Conservation (phyloP, 768 basidiomycete genomes). For the Naganishia friedmannii region DNA sequence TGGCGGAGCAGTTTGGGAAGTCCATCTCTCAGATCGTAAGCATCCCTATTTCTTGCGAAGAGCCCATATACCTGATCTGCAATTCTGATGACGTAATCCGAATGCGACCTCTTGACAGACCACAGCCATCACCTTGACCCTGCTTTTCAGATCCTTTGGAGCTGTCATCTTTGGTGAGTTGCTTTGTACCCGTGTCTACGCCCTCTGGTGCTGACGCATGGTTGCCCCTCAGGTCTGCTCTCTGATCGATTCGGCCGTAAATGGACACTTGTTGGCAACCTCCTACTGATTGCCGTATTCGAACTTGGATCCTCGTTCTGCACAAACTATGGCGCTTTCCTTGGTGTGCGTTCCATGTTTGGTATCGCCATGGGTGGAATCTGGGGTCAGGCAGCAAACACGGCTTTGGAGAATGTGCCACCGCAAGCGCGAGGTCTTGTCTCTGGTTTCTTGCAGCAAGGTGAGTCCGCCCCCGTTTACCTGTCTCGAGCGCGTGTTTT, state of each 20-base stretch:
- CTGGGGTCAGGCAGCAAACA: conserved; percentile 54
- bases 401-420: conserved; percentile 83
- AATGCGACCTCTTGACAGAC: conserved; percentile 53
- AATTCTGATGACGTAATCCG: not conserved
- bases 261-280: conserved; percentile 63
- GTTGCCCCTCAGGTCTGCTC: conserved; percentile 52
- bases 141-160: conserved; percentile 76
- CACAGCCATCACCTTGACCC: conserved; percentile 81
- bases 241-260: conserved; percentile 88
- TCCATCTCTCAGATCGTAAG: conserved; percentile 33
- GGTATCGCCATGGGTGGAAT: conserved; percentile 55
- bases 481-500: not conserved
- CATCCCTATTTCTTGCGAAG: too few species aligned
- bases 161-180: conserved; percentile 65
- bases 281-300: conserved; percentile 51
- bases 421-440: conserved; percentile 80
- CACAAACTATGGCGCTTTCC: conserved; percentile 73
- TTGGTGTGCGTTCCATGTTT: conserved; percentile 67
- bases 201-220: not conserved
- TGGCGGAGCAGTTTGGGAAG: conserved; percentile 46
- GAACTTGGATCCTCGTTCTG: conserved; percentile 79
- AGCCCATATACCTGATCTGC: too few species aligned
- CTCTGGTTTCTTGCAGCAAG: conserved; percentile 80
- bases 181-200: not conserved
- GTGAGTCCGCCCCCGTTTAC: conserved; percentile 44